A percentile compares a stretch with the other conserved stretches of the same genome.
Conservation (phyloP, 2,329 filamentous ascomycete genomes). For the Trichophyton equinum region DNA sequence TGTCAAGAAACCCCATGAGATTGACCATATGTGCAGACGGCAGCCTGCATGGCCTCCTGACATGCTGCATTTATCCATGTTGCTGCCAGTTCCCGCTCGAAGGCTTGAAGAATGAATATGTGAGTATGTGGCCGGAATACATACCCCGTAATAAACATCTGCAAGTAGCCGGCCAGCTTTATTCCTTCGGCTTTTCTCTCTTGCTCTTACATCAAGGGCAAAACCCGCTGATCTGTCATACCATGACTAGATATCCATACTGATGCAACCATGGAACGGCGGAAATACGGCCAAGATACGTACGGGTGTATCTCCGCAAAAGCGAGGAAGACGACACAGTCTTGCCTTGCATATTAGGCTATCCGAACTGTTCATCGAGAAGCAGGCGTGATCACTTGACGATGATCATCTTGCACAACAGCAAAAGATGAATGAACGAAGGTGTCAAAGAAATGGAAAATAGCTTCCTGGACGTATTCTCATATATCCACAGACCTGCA, state of each 20-base stretch:
- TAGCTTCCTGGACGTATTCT: background rate
- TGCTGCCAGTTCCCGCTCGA: background rate
- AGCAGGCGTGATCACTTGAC: too few relatives aligned
- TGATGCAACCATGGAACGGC: background rate
- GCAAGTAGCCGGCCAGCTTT: background rate
- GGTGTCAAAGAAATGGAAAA: background rate
- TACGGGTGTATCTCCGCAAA: background rate
- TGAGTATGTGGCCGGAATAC: background rate
- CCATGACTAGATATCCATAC: background rate
- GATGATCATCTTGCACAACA: background rate
- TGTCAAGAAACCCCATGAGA: background rate
- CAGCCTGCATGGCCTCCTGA: background rate
- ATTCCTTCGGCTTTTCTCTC: background rate
- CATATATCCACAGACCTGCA: background rate
- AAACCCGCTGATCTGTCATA: background rate
- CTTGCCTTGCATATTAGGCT: background rate
- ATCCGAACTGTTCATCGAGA: background rate
- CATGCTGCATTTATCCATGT: background rate
- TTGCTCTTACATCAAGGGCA: background rate
- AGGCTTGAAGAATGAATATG: background rate
- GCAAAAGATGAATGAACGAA: background rate
- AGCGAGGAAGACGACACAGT: background rate
- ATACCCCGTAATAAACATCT: background rate
- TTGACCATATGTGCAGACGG: background rate
- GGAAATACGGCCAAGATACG: background rate